Conservation (phyloP, 73 alveolate genomes). For the Paramecium sonneborni region DNA sequence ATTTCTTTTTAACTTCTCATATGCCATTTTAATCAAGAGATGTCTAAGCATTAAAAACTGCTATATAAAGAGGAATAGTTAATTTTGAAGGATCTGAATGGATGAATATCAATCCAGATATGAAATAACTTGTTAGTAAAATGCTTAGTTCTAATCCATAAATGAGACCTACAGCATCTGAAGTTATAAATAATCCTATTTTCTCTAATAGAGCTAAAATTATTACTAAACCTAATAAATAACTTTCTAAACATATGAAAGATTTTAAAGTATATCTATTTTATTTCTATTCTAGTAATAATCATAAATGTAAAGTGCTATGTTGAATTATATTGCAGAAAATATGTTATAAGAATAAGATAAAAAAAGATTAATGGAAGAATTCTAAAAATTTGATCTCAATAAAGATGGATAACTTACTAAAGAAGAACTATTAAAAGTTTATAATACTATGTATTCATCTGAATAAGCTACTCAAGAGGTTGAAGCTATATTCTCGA, state of each 20-base stretch:
- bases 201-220: neutral
- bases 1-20: slow-evolving; percentile 21
- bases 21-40: slow-evolving; percentile 49
- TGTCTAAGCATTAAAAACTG: neutral
- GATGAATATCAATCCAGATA: neutral
- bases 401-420: slow-evolving; percentile 22
- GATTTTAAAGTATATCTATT: neutral
- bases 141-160: slow-evolving; percentile 28
- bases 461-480: slow-evolving; percentile 1
- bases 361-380: slow-evolving; percentile 23
- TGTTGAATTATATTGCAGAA: neutral
- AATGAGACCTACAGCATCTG: neutral
- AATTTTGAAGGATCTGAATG: neutral
- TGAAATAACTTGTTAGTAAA: neutral
- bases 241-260: neutral
- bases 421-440: slow-evolving; percentile 18
- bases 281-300: neutral
- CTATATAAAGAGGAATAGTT: slow-evolving; percentile 32
- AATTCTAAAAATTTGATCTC: slow-evolving; percentile 11
- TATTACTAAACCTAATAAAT: neutral
- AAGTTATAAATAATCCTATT: neutral
- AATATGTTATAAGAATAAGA: slow-evolving; percentile 28
- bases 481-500: neutral
- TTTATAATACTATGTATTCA: neutral
- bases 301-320: slow-evolving; percentile 17